phyloP scores from a whole-genome alignment of 352 stramenopile species.

The Globisporangium spiculum region DNA sequence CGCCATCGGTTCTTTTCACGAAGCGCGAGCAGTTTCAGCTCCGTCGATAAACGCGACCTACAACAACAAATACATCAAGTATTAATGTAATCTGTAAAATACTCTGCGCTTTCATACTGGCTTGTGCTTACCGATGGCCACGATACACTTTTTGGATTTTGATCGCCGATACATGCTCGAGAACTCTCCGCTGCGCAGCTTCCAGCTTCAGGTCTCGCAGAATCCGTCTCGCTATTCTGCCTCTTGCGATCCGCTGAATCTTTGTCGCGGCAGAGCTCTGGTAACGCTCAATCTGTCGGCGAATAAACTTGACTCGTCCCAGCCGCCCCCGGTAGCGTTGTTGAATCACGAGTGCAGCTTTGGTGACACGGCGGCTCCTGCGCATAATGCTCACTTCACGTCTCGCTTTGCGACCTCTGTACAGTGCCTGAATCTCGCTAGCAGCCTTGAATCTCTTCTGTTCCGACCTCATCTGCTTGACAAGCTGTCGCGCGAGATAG shows the following conservation, averaged over 20 bases:
- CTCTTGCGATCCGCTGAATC: slow-evolving; percentile 55
- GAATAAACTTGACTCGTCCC: slow-evolving; percentile 59
- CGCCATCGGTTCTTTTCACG: slow-evolving; percentile 55
- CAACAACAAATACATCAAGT: too few species aligned
- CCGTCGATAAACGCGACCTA: slow-evolving; percentile 41
- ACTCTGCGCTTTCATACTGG: neutral
- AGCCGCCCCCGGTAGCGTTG: slow-evolving; percentile 67
- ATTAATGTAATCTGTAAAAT: too few species aligned
- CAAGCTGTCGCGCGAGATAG: slow-evolving; percentile 30
- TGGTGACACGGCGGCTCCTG: slow-evolving; percentile 26
- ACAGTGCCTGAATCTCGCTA: slow-evolving; percentile 56
- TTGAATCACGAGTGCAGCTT: slow-evolving; percentile 61
- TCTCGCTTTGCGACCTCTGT: slow-evolving; percentile 49
- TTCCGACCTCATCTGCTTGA: slow-evolving; percentile 22
- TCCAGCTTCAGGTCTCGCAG: slow-evolving; percentile 31
- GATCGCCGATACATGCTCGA: slow-evolving; percentile 41
- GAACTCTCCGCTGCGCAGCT: slow-evolving; percentile 22
- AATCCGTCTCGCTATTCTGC: slow-evolving; percentile 33
- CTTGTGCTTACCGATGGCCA: slow-evolving; percentile 41
- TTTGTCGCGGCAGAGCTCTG: slow-evolving; percentile 35
- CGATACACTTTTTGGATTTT: slow-evolving; percentile 75
- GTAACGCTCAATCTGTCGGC: slow-evolving; percentile 52
- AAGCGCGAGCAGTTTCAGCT: slow-evolving; percentile 63
- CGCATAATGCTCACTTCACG: slow-evolving; percentile 26
- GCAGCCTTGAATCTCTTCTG: slow-evolving; percentile 34